Evolutionary conservation across 192 early-diverging fungal genomes (phyloP).

Genomic region (Linnemannia hyalina): DNA sequence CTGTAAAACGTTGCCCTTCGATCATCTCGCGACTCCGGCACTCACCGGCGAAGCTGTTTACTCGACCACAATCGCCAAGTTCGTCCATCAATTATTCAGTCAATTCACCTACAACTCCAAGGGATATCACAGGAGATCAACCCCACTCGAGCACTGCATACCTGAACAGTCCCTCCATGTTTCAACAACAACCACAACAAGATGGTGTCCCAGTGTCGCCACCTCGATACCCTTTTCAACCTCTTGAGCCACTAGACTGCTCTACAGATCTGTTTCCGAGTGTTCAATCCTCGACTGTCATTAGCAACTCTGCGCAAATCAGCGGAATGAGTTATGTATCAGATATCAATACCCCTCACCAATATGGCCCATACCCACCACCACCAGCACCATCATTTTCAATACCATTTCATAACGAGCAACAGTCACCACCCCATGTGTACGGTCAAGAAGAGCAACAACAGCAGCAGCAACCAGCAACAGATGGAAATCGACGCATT

Average conservation of each 20-base stretch:
- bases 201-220: background rate
- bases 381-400: background rate
- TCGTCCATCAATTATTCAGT: background rate
- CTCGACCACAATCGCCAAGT: conserved; percentile 10
- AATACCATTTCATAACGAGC: background rate
- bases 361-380: background rate
- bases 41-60: conserved; percentile 16
- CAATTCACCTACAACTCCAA: background rate
- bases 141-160: background rate
- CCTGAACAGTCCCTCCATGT: background rate
- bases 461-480: background rate
- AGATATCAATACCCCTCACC: background rate
- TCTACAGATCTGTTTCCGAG: conserved; percentile 37
- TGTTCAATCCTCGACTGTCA: background rate
- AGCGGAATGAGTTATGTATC: background rate
- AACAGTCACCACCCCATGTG: background rate
- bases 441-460: background rate
- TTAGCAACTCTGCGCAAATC: background rate
- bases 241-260: conserved; percentile 30
- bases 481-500: background rate
- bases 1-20: background rate
- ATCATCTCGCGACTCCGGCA: conserved; percentile 5
- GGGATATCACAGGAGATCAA: background rate
- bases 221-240: background rate
- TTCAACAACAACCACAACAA: background rate